Conservation (phyloP, 2,329 filamentous ascomycete genomes). For the Talaromyces sp. region DNA sequence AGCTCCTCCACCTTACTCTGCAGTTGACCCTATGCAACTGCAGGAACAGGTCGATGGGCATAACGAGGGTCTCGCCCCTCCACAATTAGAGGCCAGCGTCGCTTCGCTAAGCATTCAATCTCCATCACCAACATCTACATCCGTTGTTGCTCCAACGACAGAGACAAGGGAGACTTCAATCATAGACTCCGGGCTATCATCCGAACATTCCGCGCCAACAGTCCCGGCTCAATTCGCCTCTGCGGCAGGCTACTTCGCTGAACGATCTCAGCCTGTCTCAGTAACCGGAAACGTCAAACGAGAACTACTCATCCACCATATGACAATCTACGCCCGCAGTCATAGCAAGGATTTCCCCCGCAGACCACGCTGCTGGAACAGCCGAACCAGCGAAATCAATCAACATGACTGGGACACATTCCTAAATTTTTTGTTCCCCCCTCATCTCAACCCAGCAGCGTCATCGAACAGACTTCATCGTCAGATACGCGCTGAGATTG, state of each 20-base stretch:
- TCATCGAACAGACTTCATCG: constrained; percentile 36
- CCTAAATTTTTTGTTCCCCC: constrained; percentile 41
- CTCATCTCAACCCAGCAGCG: constrained; percentile 37
- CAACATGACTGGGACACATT: constrained; percentile 47
- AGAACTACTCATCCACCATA: constrained; percentile 32
- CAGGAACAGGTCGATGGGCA: constrained; percentile 12
- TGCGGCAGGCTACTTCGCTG: constrained; percentile 38
- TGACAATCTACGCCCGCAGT: constrained; percentile 42
- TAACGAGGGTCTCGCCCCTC: not conserved
- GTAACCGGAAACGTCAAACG: constrained; percentile 24
- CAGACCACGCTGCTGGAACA: constrained; percentile 41
- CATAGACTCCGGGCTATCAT: constrained; percentile 7
- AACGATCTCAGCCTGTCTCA: constrained; percentile 29
- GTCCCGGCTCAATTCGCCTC: constrained; percentile 34
- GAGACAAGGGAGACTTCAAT: not conserved
- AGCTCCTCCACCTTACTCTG: constrained; percentile 42
- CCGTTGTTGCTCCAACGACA: not conserved
- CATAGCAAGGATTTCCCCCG: constrained; percentile 43
- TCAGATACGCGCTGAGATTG: constrained; percentile 40
- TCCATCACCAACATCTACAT: not conserved
- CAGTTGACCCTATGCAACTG: constrained; percentile 37
- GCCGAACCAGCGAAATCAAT: constrained; percentile 32
- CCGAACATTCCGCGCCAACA: constrained; percentile 17
- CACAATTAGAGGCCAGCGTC: constrained; percentile 15
- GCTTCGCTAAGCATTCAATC: constrained; percentile 21